These are phyloP conservation scores for Platismatia glauca DNA, from an alignment of 495 filamentous ascomycete species.

Conservation along the genomic window DNA sequence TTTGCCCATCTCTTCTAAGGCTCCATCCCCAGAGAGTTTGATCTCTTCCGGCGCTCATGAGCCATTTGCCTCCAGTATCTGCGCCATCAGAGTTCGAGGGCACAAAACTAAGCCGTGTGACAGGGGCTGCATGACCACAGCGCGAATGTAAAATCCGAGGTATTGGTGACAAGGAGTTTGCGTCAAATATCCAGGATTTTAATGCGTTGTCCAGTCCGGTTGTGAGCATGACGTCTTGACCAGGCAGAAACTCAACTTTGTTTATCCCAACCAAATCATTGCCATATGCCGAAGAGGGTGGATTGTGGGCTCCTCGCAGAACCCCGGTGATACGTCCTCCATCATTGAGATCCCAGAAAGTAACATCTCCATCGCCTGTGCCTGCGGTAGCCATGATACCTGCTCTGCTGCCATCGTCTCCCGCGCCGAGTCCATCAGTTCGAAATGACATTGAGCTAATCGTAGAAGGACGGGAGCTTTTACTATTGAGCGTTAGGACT, in stretches of 20 bases:
- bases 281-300: slow-evolving; percentile 47
- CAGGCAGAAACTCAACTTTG: slow-evolving; percentile 81
- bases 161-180: slow-evolving; percentile 71
- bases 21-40: slow-evolving; percentile 92
- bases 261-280: slow-evolving; percentile 55
- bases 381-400: slow-evolving; percentile 83
- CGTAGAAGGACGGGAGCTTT: slow-evolving; percentile 39
- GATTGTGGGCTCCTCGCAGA: slow-evolving; percentile 75
- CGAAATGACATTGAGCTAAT: slow-evolving; percentile 85
- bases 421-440: slow-evolving; percentile 82
- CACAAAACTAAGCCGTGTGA: slow-evolving; percentile 71
- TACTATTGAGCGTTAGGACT: slow-evolving; percentile 55
- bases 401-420: slow-evolving; percentile 68
- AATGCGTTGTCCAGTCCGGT: slow-evolving; percentile 88
- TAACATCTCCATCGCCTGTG: slow-evolving; percentile 67
- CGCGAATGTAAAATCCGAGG: slow-evolving; percentile 77
- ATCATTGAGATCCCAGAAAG: slow-evolving; percentile 89
- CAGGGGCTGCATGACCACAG: slow-evolving; percentile 77
- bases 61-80: slow-evolving; percentile 86
- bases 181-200: slow-evolving; percentile 91
- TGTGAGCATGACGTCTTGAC: slow-evolving; percentile 82
- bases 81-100: slow-evolving; percentile 79
- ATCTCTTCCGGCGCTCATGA: slow-evolving; percentile 80
- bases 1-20: slow-evolving; percentile 87
- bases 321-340: slow-evolving; percentile 75